Base-by-base conservation (phyloP, 2,329 filamentous ascomycete species). In the Diaporthe citri region DNA sequence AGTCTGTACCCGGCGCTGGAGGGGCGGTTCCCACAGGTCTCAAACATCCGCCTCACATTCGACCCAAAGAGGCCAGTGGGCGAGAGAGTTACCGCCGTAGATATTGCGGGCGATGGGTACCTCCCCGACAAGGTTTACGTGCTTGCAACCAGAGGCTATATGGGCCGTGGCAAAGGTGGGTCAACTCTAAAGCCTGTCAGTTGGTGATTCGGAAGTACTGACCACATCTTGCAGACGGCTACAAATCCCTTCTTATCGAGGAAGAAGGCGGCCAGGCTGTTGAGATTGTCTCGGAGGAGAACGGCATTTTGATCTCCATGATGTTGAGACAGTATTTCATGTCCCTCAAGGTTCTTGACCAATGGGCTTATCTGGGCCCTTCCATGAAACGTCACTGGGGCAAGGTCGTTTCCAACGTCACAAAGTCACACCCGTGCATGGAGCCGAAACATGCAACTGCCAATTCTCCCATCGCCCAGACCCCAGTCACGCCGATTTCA, bases 251-350 rank as follows among this genome's bases (percentile, higher is more conserved):
- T 1, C 88, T 96, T n/a, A 90, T 95, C 43, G 85, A 93, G 78
- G 90, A 92, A 4, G 93, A 95, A 82, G 95, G 95, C 36, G 95
- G 95, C 22, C 85, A 89, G 4, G 93, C 93, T 1, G 92, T 95
- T 78, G 94, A 96, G 81, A 85, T 98, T 22, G 92, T 98, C 7
- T 92, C 91, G 41, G 95, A 97, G 80, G 95, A 98, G 81, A 96
- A 94, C 78, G 96, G 95, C 4, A 92, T 97, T 22, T 88, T 98
- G 73, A 94, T 98, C 79, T 95, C 93, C 66, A 94, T 94, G 80
- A 92, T 98, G 82, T 88, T 98, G 28, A 91, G 95, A 17, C 95
- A 98, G 82, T 98, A 97, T 83, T 98, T 98, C 84, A 93, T 97
- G 89, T 94, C 92, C 9, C 87, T 97, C 57, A 94, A 94, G 73